A percentile compares a stretch with the other conserved stretches of the same genome.
Conservation (phyloP, 371 early-diverging fungal genomes). For the Mucor piriformis region DNA sequence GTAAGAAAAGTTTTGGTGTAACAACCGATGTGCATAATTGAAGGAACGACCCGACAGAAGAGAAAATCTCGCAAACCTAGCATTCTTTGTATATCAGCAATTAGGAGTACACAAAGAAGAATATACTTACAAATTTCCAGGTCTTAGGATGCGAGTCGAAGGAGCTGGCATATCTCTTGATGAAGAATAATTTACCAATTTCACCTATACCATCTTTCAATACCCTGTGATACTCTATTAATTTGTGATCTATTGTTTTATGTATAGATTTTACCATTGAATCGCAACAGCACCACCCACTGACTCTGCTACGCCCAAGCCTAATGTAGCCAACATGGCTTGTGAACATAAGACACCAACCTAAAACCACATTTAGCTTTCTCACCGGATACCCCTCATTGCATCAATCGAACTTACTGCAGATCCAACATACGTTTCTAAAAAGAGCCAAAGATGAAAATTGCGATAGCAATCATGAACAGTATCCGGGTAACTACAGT, state of each 20-base stretch:
- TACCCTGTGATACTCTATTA: too few relatives aligned
- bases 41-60: slow-evolving; percentile 58
- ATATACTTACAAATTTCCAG: slow-evolving; percentile 66
- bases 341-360: slow-evolving; percentile 73
- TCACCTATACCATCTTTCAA: slow-evolving; percentile 75
- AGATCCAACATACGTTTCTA: slow-evolving; percentile 71
- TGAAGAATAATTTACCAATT: slow-evolving; percentile 75
- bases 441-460: slow-evolving; percentile 65
- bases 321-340: slow-evolving; percentile 71
- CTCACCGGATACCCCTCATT: background rate
- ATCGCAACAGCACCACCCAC: slow-evolving; percentile 72
- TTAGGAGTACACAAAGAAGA: background rate
- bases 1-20: slow-evolving; percentile 56
- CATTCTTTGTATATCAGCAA: too few relatives aligned
- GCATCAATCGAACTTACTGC: slow-evolving; percentile 40
- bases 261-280: slow-evolving; percentile 66
- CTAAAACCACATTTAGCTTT: slow-evolving; percentile 21
- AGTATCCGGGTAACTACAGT: slow-evolving; percentile 55
- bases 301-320: slow-evolving; percentile 58
- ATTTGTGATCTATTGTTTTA: too few relatives aligned
- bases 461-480: slow-evolving; percentile 57
- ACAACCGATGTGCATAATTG: slow-evolving; percentile 65
- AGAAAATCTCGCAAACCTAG: slow-evolving; percentile 56
- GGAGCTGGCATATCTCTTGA: slow-evolving; percentile 66
- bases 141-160: slow-evolving; percentile 79